Percentiles rank a stretch among this genome's conserved stretches.
These are phyloP conservation scores for Podaxis sp. DNA, from an alignment of 768 basidiomycete species.

Conservation along the genomic window DNA sequence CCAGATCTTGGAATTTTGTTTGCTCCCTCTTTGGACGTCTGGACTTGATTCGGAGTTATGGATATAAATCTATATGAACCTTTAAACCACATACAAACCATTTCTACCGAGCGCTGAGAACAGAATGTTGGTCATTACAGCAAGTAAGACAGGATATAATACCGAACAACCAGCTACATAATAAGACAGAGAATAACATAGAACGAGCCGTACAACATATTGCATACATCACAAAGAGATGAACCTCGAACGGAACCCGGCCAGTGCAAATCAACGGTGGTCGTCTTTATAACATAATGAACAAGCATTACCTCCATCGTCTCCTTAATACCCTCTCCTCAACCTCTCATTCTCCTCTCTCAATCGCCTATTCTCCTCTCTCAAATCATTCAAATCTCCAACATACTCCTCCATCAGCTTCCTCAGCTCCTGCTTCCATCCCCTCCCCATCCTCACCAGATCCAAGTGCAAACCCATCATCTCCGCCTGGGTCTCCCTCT, in stretches of 20 bases:
- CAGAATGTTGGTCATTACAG: no score
- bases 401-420: constrained; percentile 60
- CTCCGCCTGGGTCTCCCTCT: constrained; percentile 66
- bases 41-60: no score
- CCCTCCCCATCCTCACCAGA: constrained; percentile 65
- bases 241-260: neutral
- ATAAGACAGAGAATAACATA: neutral
- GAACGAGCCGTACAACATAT: neutral
- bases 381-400: constrained; percentile 55
- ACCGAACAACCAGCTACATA: neutral
- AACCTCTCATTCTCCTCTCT: constrained; percentile 68
- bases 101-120: no score
- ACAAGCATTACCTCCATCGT: neutral
- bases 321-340: constrained; percentile 32
- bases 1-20: no score
- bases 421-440: constrained; percentile 65
- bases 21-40: no score
- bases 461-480: constrained; percentile 76
- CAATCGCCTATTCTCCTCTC: constrained; percentile 66
- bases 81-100: no score
- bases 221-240: neutral
- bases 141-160: no score
- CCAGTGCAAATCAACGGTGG: no score
- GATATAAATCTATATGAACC: no score
- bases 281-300: neutral